Evolutionary conservation across 768 basidiomycete species (phyloP), one percentile per base, ranked within the genome.

Genomic region (Tulasnella sp.): DNA sequence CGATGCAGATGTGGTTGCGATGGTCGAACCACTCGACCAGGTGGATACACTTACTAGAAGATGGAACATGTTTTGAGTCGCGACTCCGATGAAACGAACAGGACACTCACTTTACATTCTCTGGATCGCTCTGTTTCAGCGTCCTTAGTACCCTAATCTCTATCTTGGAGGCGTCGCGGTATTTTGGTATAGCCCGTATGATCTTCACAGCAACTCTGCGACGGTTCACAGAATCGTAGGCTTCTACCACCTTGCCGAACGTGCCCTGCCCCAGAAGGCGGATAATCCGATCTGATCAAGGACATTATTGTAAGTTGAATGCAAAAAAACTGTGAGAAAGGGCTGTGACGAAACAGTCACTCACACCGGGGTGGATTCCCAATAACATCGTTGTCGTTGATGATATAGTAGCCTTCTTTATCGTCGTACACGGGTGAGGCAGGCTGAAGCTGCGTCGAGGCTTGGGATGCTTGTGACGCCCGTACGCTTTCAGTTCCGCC

Each of bases 351-450:
- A 21, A 49, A 53, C 23, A 25, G 53, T 21, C 23, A 74, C 83
- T 64, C 71, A 89, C 93, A 94, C 64, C 87, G 84, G 2, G 61
- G 61, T 1, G 53, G 23, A 63, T 77, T 76, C 67, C 82, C 77
- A 60, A 99, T 87, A 65, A 90, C 76, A 71, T 92, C 93, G 70
- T 90, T 88, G 50, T 85, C 81, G 59, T 83, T 81, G 67, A 98
- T 87, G 66, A 98, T 93, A 70, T 93, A 99, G 73, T 99, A 96
- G 12, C 96, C 96, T 67, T 99, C 96, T 71, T 94, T 87, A 74
- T 99, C 96, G 69, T 96, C 92, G 72, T 90, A 96, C 55, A 78
- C 67, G 83, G 86, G 62, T 82, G 77, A 62, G 79, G 73, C 6
- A 35, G 59, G 36, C 60, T 65, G 66, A 43, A 54, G 62, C 58